Base-by-base conservation (phyloP, 305 asterid genomes). In the Fraxinus velutina region DNA sequence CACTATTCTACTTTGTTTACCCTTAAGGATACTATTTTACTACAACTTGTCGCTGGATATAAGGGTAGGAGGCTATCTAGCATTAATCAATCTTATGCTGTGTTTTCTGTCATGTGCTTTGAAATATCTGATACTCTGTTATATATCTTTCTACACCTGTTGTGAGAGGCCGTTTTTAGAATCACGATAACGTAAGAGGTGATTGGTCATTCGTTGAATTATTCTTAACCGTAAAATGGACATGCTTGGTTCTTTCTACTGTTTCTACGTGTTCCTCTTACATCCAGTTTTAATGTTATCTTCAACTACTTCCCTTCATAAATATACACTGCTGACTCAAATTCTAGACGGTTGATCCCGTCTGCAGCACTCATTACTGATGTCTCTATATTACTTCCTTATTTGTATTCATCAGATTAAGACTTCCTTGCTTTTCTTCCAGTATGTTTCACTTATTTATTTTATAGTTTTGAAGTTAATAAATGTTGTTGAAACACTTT, bases 401-500 rank as follows among this genome's bases (percentile, higher is more conserved):
- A 12, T 42, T 10, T 42, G 1, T 42, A 12, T 42, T 42, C 52
- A 10, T 42, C 39, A 50, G 55, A 21, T 15, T 76, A 60, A 60
- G 29, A 57, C 68, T 57, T 57, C 68, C 72, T 55, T 37, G 10
- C 70, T 71, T 24, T 12, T 76, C 79, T 78, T 72, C 33, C 24
- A 62, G 78, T 78, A 37, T 44, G 60, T 17, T 50, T 68, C 75
- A 52, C 77, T 80, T 78, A 12, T 77, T 30, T 34, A 34, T 75
- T 33, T 10, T 36, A 55, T 79, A 47, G 7, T 22, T 80, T 17
- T 30, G 3, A 73, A 62, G 34, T 75, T 70, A 22, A 83, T 30
- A 6, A 10, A 4, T 29, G 57, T 37, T 87, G 72, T 73, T 77
- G 62, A 78, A 80, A 78, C 62, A 33, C 50, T 52, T 66, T 60